phyloP scores from a whole-genome alignment of 139 green algal genomes.

The Gonium pectorale region DNA sequence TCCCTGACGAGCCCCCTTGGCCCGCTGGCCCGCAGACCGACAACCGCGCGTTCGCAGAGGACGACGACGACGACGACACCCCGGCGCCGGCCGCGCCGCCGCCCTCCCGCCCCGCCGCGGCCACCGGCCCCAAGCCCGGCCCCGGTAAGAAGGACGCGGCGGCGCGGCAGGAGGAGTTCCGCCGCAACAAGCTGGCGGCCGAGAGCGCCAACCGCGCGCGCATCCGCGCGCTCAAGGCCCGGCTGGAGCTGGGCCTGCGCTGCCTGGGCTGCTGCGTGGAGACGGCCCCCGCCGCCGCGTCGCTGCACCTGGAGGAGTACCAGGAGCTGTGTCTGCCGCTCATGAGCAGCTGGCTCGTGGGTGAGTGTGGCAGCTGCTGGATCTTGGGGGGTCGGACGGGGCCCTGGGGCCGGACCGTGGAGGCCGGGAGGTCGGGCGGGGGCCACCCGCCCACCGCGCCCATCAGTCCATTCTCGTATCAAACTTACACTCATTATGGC shows the following conservation, averaged over 20 bases:
- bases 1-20: too few species aligned
- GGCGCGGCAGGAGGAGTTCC: slow-evolving; percentile 61
- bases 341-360: slow-evolving; percentile 43
- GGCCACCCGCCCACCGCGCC: too few species aligned
- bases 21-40: slow-evolving; percentile 44
- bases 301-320: slow-evolving; percentile 71
- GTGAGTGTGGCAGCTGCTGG: not conserved
- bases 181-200: slow-evolving; percentile 69
- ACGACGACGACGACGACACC: slow-evolving; percentile 56
- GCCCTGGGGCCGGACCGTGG: too few species aligned
- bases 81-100: slow-evolving; percentile 4
- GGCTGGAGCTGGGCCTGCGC: slow-evolving; percentile 70
- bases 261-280: slow-evolving; percentile 64
- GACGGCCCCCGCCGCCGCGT: slow-evolving; percentile 59
- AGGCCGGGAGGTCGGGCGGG: too few species aligned
- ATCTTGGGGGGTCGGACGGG: too few species aligned
- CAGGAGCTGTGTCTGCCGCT: slow-evolving; percentile 74
- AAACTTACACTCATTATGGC: too few species aligned
- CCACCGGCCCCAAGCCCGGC: slow-evolving; percentile 41
- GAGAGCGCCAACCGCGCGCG: slow-evolving; percentile 71
- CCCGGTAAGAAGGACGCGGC: slow-evolving; percentile 70
- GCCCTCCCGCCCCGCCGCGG: not conserved
- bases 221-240: slow-evolving; percentile 64
- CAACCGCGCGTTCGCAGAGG: slow-evolving; percentile 58
- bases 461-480: too few species aligned